Conservation (phyloP, 2,329 filamentous ascomycete species). For the Nigrograna mackinnonii region DNA sequence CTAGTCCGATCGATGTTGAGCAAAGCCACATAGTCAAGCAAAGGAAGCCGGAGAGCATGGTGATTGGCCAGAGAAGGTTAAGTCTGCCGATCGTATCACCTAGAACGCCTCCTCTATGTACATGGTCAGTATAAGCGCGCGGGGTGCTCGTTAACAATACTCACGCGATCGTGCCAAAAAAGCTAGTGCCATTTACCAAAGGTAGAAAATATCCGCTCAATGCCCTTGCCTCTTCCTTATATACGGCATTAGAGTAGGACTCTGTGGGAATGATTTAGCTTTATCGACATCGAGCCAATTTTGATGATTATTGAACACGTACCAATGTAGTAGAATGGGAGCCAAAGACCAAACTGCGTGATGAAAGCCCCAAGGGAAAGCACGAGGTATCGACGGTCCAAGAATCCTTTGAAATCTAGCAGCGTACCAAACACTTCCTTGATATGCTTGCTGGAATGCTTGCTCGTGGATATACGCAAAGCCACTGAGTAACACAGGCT, state of each 20-base stretch:
- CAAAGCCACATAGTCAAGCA: slow-evolving; percentile 9
- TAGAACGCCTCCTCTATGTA: slow-evolving; percentile 2
- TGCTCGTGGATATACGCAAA: slow-evolving; percentile 5
- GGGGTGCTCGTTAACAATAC: background rate
- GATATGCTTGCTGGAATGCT: background rate
- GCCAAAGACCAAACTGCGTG: slow-evolving; percentile 7
- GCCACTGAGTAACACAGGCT: slow-evolving; percentile 7
- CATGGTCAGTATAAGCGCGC: too few relatives aligned
- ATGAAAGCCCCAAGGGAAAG: slow-evolving; percentile 10
- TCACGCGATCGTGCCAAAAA: slow-evolving; percentile 7
- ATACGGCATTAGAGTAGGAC: too few relatives aligned
- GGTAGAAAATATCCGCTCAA: slow-evolving; percentile 11
- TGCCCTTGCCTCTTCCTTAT: too few relatives aligned
- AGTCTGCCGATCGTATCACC: slow-evolving; percentile 6
- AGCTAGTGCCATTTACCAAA: slow-evolving; percentile 6
- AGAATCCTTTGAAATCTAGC: slow-evolving; percentile 11
- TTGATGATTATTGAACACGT: too few relatives aligned
- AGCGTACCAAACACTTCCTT: background rate
- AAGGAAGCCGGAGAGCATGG: slow-evolving; percentile 7
- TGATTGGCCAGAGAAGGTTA: slow-evolving; percentile 8
- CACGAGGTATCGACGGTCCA: slow-evolving; percentile 6
- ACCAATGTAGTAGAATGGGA: slow-evolving; percentile 13
- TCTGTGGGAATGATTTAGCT: background rate
- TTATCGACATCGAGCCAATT: too few relatives aligned
- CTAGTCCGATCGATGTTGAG: background rate